Evolutionary conservation across 441 rosid species (phyloP), one percentile per base, ranked within the genome.

Genomic region (Arabidopsis hybrid): DNA sequence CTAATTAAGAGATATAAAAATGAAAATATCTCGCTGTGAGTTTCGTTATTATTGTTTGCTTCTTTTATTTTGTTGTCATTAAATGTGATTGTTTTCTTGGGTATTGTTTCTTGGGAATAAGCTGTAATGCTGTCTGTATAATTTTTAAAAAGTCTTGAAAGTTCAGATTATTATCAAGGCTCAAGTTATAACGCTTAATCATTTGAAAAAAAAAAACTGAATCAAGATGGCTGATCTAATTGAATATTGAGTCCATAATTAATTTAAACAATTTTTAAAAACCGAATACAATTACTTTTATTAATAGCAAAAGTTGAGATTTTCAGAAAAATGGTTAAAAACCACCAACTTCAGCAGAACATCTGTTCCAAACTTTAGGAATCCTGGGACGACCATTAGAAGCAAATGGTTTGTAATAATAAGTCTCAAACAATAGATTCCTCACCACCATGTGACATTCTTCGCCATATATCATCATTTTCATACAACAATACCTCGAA

Each of bases 1-100:
- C 80, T 79, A 84, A 84, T 13, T 82, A 72, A 80, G 70, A 9
- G 56, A 38, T 56, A 36, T 1, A 9, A 58, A 17, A 47, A 10
- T 43, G 12, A 26, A 68, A 45, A 10, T 6, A 18, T 76, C 21
- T 49, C 11, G 50, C 4, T 12, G 12, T 9, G 49, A 57, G 62
- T 58, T 70, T 76, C 34, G 18, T 50, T 65, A 11, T 63, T 76
- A 7, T 62, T 53, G 55, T 46, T 69, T 69, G 60, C 35, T 68
- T 50, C 8, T 65, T 26, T 14, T 31, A 29, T 5, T 55, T 42
- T 38, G 13, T 39, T 4, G 6, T 26, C 14, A 35, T 21, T 1
- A 21, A 55, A 18, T 63, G 51, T 62, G 74, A 68, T 68, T 55
- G 74, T 10, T 60, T 43, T 34, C 26, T 68, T 53, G 64, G 39